Evolutionary conservation across 805 yeast species (phyloP).

Genomic region (Torulaspora indica): DNA sequence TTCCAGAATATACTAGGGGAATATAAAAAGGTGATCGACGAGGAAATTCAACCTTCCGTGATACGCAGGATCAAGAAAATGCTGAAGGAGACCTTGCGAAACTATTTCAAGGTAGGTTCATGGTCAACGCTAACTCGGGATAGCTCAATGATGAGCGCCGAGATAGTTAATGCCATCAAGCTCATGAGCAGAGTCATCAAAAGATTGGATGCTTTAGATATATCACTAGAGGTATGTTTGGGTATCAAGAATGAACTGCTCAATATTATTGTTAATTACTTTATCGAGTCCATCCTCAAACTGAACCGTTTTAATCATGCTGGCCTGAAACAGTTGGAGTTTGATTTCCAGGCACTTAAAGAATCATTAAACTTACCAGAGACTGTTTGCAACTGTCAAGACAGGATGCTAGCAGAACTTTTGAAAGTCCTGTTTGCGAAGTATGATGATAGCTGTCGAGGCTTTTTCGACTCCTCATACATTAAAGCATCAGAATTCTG

Average conservation of each 20-base stretch:
- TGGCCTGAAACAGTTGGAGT: constrained; percentile 35
- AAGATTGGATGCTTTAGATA: constrained; percentile 15
- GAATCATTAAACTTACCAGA: constrained; percentile 26
- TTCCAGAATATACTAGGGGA: constrained; percentile 33
- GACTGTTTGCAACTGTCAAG: constrained; percentile 18
- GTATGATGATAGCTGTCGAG: constrained; percentile 20
- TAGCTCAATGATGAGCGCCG: constrained; percentile 21
- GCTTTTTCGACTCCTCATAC: constrained; percentile 23
- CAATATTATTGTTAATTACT: constrained; percentile 30
- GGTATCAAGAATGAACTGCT: constrained; percentile 29
- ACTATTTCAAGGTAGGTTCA: constrained; percentile 33
- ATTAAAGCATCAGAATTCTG: constrained; percentile 33
- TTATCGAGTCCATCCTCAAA: constrained; percentile 37
- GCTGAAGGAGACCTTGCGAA: constrained; percentile 30
- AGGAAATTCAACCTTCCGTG: constrained; percentile 32
- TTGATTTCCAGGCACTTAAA: constrained; percentile 34
- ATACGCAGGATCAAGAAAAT: constrained; percentile 32
- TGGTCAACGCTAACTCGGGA: constrained; percentile 27
- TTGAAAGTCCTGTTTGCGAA: constrained; percentile 31
- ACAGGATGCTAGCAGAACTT: constrained; percentile 23
- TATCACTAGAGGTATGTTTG: constrained; percentile 16
- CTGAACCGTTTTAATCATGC: constrained; percentile 35
- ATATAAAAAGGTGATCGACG: constrained; percentile 27
- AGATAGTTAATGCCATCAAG: constrained; percentile 31
- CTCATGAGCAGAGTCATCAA: constrained; percentile 20